These are phyloP conservation scores for Staphylotrichum longicolle DNA, from an alignment of 495 filamentous ascomycete species.

Conservation along the genomic window DNA sequence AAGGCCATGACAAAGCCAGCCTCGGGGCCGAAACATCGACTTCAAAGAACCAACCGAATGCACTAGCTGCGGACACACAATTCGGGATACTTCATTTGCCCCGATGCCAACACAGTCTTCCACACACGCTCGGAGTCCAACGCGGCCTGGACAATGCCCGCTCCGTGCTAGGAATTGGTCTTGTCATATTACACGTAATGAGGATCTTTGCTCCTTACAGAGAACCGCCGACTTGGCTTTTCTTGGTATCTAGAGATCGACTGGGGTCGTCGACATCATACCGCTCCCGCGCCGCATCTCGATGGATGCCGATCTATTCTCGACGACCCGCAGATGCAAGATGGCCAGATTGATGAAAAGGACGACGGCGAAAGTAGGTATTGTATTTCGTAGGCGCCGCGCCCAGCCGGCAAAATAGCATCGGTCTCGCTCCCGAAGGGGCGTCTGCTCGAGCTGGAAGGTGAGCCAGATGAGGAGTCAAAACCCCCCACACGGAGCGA, in stretches of 20 bases:
- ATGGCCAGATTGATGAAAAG: background rate
- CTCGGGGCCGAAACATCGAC: background rate
- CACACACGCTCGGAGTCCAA: background rate
- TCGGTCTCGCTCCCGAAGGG: background rate
- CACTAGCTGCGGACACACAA: too few relatives aligned
- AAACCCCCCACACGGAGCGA: slow-evolving; percentile 9
- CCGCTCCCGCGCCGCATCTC: background rate
- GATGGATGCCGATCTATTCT: background rate
- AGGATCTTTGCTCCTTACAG: slow-evolving; percentile 18
- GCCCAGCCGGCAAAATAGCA: background rate
- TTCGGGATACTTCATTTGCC: background rate
- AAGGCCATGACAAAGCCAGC: slow-evolving; percentile 4
- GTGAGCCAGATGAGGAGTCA: too few relatives aligned
- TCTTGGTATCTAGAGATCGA: slow-evolving; percentile 13
- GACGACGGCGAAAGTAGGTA: background rate
- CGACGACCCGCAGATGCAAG: too few relatives aligned
- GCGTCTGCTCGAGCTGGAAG: background rate
- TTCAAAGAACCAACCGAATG: background rate
- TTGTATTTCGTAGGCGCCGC: background rate
- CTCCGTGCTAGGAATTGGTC: background rate
- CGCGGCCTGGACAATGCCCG: background rate
- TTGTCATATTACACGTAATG: slow-evolving; percentile 14
- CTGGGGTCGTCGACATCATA: background rate
- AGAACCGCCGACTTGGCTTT: slow-evolving; percentile 25
- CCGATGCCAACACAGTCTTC: background rate